Base-by-base conservation (phyloP, 345 rosid species). In the Alliaria petiolata region DNA sequence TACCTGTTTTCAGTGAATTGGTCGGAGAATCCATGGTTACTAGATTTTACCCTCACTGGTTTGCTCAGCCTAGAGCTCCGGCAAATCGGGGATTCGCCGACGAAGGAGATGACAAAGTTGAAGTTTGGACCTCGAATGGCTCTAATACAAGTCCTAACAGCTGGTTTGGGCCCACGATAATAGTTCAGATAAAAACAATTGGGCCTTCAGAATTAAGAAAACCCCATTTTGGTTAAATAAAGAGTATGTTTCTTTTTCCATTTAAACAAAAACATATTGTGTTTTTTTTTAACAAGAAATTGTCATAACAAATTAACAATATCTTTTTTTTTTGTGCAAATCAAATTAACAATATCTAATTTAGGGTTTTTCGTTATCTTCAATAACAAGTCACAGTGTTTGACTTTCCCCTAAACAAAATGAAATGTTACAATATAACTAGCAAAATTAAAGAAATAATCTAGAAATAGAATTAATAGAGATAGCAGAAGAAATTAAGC, bases 1-100 rank as follows among this genome's bases (percentile, higher is more conserved):
- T 75, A 84, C 85, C 64, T 1, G 85, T 84, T 72, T 81, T 61
- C 81, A 75, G 85, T 5, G 83, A 84, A 64, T 72, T 80, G 4
- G 71, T 26, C 6, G 83, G 82, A 49, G 81, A 84, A 28, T 42
- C 77, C 59, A 78, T 54, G 52, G 54, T 6, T 9, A 3, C 13
- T 1, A 35, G 34, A 9, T 26, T 49, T 26, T 6, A 4, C 14
- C 38, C 62, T 71, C 61, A 19, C 58, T 53, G 15, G 3, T 73
- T n/a, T 65, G 69, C 76, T 53, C 67, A 70, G 64, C 40, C 4
- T 39, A 25, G 0, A 73, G 72, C 61, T 56, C 59, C 74, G 57
- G 31, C 53, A 31, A 74, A 65, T 66, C 57, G 42, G 56, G 1
- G 46, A 45, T 15, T 15, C 31, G 46, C 47, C 70, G 70, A 53